These are phyloP conservation scores for Cyberlindnera bimundalis DNA, from an alignment of 805 yeast species.

Conservation along the genomic window DNA sequence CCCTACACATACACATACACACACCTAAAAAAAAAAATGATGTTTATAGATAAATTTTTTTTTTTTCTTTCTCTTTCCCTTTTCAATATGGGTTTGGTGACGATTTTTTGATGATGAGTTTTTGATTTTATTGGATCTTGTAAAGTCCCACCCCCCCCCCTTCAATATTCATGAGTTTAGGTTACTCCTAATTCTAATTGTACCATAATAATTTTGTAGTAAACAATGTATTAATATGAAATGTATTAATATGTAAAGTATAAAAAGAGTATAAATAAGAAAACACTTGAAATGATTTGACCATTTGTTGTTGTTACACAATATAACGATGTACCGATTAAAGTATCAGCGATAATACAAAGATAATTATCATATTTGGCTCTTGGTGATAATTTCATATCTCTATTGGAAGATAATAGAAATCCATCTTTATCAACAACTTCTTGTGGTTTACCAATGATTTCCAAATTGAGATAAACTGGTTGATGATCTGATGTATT, in stretches of 20 bases:
- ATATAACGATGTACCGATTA: constrained; percentile 3
- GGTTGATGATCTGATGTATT: constrained; percentile 77
- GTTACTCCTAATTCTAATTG: background rate
- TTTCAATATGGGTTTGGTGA: background rate
- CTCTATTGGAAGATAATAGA: constrained; percentile 1
- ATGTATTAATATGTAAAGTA: too few relatives aligned
- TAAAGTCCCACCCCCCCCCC: too few relatives aligned
- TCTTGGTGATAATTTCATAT: constrained; percentile 2
- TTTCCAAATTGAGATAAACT: constrained; percentile 48
- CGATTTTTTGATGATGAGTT: background rate
- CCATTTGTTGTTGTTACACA: constrained; percentile 6
- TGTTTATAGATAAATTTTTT: constrained; percentile 3
- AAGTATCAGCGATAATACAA: constrained; percentile 3
- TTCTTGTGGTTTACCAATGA: constrained; percentile 2
- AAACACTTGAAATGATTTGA: constrained; percentile 1
- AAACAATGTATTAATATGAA: too few relatives aligned
- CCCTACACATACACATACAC: background rate
- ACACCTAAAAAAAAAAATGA: background rate
- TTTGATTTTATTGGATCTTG: constrained; percentile 2
- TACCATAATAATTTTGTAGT: background rate
- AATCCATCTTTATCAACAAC: constrained; percentile 3
- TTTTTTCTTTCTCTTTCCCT: background rate
- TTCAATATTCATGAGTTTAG: constrained; percentile 3
- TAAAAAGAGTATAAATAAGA: background rate
- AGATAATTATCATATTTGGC: constrained; percentile 6